These are phyloP conservation scores for Pluteus cervinus DNA, from an alignment of 768 basidiomycete species.

Conservation along the genomic window DNA sequence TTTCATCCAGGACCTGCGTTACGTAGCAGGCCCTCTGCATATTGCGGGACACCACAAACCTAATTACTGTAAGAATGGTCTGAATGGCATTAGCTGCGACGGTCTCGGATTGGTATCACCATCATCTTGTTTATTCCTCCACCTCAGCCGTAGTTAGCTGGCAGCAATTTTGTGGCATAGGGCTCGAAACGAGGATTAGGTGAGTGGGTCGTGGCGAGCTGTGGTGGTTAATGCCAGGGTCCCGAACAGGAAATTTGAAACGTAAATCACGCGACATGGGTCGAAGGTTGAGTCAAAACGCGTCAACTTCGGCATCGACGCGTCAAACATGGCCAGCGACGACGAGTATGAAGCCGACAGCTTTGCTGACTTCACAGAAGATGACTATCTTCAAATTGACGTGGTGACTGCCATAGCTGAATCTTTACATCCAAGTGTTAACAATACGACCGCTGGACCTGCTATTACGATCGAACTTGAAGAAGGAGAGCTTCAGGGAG, in stretches of 20 bases:
- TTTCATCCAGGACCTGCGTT: too few relatives aligned
- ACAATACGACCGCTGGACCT: conserved; percentile 20
- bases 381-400: conserved; percentile 50
- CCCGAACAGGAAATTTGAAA: background rate
- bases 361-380: conserved; percentile 50
- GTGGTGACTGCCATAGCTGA: conserved; percentile 24
- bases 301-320: too few relatives aligned
- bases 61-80: too few relatives aligned
- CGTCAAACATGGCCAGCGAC: conserved; percentile 17
- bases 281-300: background rate
- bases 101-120: too few relatives aligned
- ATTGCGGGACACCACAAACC: too few relatives aligned
- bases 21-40: too few relatives aligned
- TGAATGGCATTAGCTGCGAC: too few relatives aligned
- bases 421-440: too few relatives aligned
- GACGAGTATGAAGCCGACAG: conserved; percentile 44
- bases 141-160: too few relatives aligned
- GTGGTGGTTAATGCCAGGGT: background rate
- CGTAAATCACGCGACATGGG: background rate
- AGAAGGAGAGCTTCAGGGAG: conserved; percentile 1
- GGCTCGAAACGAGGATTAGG: background rate
- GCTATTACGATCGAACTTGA: conserved; percentile 30
- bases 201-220: background rate
- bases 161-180: too few relatives aligned
- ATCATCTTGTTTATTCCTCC: too few relatives aligned